These are phyloP conservation scores for Rhizoclosmatium sp. DNA, from an alignment of 192 early-diverging fungal genomes.

Conservation along the genomic window DNA sequence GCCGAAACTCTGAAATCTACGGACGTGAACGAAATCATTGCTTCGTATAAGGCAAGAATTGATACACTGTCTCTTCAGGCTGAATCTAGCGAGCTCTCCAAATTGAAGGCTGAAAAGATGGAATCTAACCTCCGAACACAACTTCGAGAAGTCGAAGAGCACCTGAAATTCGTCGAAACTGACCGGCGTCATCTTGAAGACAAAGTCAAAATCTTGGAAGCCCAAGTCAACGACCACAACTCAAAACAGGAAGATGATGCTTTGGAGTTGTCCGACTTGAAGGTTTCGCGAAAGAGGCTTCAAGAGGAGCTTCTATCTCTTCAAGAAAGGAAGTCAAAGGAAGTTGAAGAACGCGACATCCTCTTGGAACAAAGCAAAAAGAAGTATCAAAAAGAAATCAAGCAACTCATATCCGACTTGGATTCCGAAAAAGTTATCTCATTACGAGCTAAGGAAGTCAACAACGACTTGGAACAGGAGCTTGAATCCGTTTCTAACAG, in stretches of 20 bases:
- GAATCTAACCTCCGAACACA: slow-evolving; percentile 72
- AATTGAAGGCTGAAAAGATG: slow-evolving; percentile 78
- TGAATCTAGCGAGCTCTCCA: slow-evolving; percentile 73
- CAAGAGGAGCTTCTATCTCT: slow-evolving; percentile 78
- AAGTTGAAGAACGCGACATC: slow-evolving; percentile 78
- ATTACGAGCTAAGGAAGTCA: slow-evolving; percentile 74
- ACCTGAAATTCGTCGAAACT: slow-evolving; percentile 67
- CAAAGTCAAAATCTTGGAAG: slow-evolving; percentile 67
- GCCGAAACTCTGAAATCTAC: slow-evolving; percentile 67
- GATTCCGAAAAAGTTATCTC: slow-evolving; percentile 70
- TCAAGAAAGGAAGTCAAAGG: slow-evolving; percentile 74
- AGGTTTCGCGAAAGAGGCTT: slow-evolving; percentile 73
- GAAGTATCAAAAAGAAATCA: slow-evolving; percentile 88
- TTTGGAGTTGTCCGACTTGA: slow-evolving; percentile 73
- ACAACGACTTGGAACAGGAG: slow-evolving; percentile 71
- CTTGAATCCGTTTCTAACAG: slow-evolving; percentile 66
- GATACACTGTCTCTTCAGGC: slow-evolving; percentile 63
- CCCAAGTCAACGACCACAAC: slow-evolving; percentile 74
- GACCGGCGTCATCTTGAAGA: slow-evolving; percentile 74
- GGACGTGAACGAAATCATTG: slow-evolving; percentile 64
- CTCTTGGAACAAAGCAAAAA: slow-evolving; percentile 75
- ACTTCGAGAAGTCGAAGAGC: slow-evolving; percentile 73
- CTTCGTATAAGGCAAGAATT: slow-evolving; percentile 61
- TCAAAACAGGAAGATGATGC: slow-evolving; percentile 80
- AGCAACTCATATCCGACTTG: slow-evolving; percentile 79